Evolutionary conservation across 225 moss, liverwort and hornwort genomes (phyloP).

Genomic region (Marchantia polymorpha): DNA sequence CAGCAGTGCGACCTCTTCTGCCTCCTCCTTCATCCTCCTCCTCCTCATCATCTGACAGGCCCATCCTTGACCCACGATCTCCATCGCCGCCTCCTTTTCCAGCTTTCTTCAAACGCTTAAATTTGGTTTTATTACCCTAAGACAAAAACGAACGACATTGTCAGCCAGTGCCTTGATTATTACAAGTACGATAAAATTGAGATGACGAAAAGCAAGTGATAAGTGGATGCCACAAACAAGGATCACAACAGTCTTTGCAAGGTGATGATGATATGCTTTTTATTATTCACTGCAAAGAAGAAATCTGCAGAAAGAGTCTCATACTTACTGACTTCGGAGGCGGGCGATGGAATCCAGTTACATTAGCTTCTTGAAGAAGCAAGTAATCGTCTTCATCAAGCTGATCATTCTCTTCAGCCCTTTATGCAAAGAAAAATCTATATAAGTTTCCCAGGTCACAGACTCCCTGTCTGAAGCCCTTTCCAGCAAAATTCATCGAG

Average conservation of each 20-base stretch:
- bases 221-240: neutral
- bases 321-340: constrained; percentile 61
- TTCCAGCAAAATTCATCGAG: neutral
- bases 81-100: constrained; percentile 66
- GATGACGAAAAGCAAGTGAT: neutral
- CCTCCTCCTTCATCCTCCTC: constrained; percentile 83
- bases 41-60: constrained; percentile 85
- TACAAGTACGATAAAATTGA: neutral
- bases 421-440: constrained; percentile 23
- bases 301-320: neutral
- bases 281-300: neutral
- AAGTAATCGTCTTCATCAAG: constrained; percentile 99
- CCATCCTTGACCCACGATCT: constrained; percentile 51
- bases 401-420: constrained; percentile 79
- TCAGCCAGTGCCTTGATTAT: neutral
- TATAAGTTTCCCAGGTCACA: neutral
- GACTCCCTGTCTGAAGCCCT: neutral
- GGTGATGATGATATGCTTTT: no score
- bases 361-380: constrained; percentile 89
- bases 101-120: constrained; percentile 90
- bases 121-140: constrained; percentile 87
- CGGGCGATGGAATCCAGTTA: constrained; percentile 85
- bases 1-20: constrained; percentile 89
- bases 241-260: neutral
- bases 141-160: neutral